Conservation (phyloP, 768 basidiomycete species). For the Leccinum broughii region DNA sequence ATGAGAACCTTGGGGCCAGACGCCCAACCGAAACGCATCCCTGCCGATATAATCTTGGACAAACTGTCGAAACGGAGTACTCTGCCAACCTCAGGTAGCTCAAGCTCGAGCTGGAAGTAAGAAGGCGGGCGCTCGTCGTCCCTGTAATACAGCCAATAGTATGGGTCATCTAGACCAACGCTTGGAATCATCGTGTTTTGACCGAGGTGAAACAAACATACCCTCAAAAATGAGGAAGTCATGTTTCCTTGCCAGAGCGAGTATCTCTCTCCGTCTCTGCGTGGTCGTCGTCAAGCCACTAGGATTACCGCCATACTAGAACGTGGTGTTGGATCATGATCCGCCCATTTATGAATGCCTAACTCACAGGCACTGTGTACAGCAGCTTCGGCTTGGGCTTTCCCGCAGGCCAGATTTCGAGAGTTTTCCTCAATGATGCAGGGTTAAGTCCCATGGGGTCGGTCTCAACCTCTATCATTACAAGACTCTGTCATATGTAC, state of each 20-base stretch:
- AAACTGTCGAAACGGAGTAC: slow-evolving; percentile 84
- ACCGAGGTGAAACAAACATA: slow-evolving; percentile 15
- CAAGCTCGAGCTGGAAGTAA: neutral
- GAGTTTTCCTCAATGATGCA: slow-evolving; percentile 51
- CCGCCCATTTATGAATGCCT: neutral
- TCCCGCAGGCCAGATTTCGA: slow-evolving; percentile 66
- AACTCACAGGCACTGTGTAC: slow-evolving; percentile 67
- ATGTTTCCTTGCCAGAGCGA: slow-evolving; percentile 64
- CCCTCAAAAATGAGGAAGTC: slow-evolving; percentile 81
- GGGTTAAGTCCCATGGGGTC: slow-evolving; percentile 67
- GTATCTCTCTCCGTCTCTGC: slow-evolving; percentile 60
- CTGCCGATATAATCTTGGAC: slow-evolving; percentile 40
- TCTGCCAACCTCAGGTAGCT: neutral
- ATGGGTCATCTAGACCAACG: slow-evolving; percentile 58
- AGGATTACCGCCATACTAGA: slow-evolving; percentile 74
- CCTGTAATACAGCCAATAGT: slow-evolving; percentile 68
- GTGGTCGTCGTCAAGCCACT: slow-evolving; percentile 72
- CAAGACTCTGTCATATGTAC: slow-evolving; percentile 1
- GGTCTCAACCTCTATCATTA: slow-evolving; percentile 60
- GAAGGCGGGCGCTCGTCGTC: slow-evolving; percentile 40
- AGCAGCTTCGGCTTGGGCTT: slow-evolving; percentile 70
- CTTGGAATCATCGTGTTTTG: neutral
- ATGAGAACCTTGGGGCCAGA: too few species aligned
- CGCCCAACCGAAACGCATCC: too few species aligned
- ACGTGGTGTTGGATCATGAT: neutral